phyloP scores from a whole-genome alignment of 768 basidiomycete genomes.

The Mycena vitilis region DNA sequence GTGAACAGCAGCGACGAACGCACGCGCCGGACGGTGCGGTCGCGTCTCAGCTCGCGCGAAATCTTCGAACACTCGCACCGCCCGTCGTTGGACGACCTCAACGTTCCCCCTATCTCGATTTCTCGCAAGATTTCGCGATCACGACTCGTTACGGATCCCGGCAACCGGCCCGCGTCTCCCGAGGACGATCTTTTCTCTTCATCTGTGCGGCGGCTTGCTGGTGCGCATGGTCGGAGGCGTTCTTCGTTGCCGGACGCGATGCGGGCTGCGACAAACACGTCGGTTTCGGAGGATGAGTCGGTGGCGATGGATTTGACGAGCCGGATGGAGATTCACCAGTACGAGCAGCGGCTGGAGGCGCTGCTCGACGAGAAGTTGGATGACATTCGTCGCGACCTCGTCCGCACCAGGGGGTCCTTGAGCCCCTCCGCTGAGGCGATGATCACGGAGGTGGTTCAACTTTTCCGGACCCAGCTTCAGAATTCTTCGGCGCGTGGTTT shows the following conservation, averaged over 20 bases:
- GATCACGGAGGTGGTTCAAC: constrained; percentile 72
- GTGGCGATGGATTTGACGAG: constrained; percentile 64
- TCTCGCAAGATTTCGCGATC: constrained; percentile 67
- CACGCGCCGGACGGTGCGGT: constrained; percentile 78
- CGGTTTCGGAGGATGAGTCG: constrained; percentile 54
- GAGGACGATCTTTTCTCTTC: constrained; percentile 56
- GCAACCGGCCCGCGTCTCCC: constrained; percentile 43
- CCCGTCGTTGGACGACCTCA: constrained; percentile 83
- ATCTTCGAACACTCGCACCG: constrained; percentile 74
- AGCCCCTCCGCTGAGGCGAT: constrained; percentile 66
- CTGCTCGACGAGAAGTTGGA: constrained; percentile 79
- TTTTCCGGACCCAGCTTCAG: constrained; percentile 76
- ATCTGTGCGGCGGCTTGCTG: constrained; percentile 35
- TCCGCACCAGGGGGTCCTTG: constrained; percentile 40
- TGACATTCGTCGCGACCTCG: constrained; percentile 56
- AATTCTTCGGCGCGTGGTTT: constrained; percentile 66
- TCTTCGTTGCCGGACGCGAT: constrained; percentile 71
- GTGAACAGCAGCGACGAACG: constrained; percentile 68
- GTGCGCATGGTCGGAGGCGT: constrained; percentile 55
- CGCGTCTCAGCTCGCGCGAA: constrained; percentile 80
- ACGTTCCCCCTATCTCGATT: constrained; percentile 74
- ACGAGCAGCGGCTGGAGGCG: constrained; percentile 71
- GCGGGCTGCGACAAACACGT: constrained; percentile 57
- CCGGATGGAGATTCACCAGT: constrained; percentile 67
- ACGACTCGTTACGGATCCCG: constrained; percentile 71